phyloP scores from a whole-genome alignment of 2,329 filamentous ascomycete genomes.

The Westerdykella aurantiaca region DNA sequence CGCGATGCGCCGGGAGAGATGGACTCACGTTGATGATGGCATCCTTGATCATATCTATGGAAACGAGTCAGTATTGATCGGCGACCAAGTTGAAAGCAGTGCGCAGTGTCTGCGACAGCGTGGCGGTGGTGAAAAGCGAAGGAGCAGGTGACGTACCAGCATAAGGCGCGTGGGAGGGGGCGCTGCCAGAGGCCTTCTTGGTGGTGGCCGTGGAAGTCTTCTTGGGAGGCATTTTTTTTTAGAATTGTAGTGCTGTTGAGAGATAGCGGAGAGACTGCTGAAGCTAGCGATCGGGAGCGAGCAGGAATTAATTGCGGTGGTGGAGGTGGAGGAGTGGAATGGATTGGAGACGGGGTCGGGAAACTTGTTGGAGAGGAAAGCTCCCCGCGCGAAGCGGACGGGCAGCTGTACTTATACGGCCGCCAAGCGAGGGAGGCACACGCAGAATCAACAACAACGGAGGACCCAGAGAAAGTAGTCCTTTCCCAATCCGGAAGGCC shows the following conservation, averaged over 20 bases:
- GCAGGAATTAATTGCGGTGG: slow-evolving; percentile 15
- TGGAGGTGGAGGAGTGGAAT: slow-evolving; percentile 8
- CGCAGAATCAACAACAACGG: slow-evolving; percentile 1
- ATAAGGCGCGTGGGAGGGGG: slow-evolving; percentile 58
- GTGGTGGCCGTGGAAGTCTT: slow-evolving; percentile 51
- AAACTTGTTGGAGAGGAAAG: not conserved
- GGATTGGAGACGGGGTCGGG: not conserved
- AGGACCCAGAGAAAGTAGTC: not conserved
- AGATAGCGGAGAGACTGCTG: slow-evolving; percentile 22
- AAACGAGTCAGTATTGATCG: slow-evolving; percentile 47
- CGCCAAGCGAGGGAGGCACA: not conserved
- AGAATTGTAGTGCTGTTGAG: slow-evolving; percentile 17
- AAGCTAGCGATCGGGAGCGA: slow-evolving; percentile 28
- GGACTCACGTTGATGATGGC: slow-evolving; percentile 64
- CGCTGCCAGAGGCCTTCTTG: slow-evolving; percentile 51
- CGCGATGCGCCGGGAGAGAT: slow-evolving; percentile 46
- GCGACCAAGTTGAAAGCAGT: slow-evolving; percentile 45
- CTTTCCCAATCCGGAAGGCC: not conserved
- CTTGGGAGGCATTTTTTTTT: slow-evolving; percentile 62
- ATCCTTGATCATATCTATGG: slow-evolving; percentile 66
- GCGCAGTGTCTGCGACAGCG: slow-evolving; percentile 42
- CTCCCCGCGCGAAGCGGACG: not conserved
- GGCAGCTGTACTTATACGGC: not conserved
- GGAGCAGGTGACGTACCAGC: slow-evolving; percentile 50
- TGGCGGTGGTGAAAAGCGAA: slow-evolving; percentile 37